Base-by-base conservation (phyloP, 106 monocot genomes). In the Dendrobium officinale region DNA sequence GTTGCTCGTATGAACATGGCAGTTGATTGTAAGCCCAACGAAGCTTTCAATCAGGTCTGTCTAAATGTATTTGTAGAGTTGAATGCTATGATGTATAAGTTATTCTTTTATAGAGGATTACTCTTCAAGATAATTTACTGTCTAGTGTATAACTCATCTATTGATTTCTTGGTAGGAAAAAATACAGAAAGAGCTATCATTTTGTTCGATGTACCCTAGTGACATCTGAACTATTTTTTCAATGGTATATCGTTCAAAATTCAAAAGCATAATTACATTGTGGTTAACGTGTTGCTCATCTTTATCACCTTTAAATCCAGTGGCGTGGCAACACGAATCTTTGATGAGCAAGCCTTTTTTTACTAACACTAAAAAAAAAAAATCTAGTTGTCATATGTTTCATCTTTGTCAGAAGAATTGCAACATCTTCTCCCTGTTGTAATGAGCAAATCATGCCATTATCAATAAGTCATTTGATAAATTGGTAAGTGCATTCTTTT, bases 1-100 rank as follows among this genome's bases (percentile, higher is more conserved):
- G 95, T 99, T 91, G 95, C 95, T 67, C 98, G 95, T 42, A 99
- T 99, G 95, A 89, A 99, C 84, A 93, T 95, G 95, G 89, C 93
- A 84, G 80, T 95, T 81, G 95, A 95, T 82, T 91, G 93, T 77
- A 95, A 87, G 76, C 95, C 95, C 44, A 83, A 80, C 64, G 95
- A 95, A 82, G 44, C 84, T 4, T 86, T 88, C 56, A 95, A 95
- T 81, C 95, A 95, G 95, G 95, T 95, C 41, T 47, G 48, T 9
- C 2, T 58, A 59, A 95, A 95, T 94, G 91, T 27, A 26, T 43
- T 78, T 56, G 13, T 42, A 8, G 5, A 6, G 2, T 81, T 72
- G 29, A 19, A 17, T 72, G 66, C 66, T 66, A 24, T 66, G 66
- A 4, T 56, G 55, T 45, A 45, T 56, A 56, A 56, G 3, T 56